Evolutionary conservation across 495 filamentous ascomycete genomes (phyloP).

Genomic region (Hypoxylon rickii): DNA sequence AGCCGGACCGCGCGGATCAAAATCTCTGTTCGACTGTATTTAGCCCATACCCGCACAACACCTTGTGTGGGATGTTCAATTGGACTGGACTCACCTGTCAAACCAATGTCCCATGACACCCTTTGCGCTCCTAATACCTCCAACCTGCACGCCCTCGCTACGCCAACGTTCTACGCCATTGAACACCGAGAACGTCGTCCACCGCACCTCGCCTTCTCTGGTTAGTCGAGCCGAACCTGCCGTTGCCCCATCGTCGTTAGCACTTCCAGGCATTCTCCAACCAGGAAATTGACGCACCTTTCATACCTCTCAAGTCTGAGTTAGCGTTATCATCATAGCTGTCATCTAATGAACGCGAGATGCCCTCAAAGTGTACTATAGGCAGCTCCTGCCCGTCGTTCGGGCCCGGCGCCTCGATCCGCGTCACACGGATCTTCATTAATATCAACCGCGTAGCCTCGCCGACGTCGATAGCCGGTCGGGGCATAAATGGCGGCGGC

Average conservation of each 20-base stretch:
- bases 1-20: slow-evolving; percentile 61
- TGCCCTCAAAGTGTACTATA: slow-evolving; percentile 62
- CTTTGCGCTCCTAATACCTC: slow-evolving; percentile 58
- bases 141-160: slow-evolving; percentile 69
- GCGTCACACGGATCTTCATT: slow-evolving; percentile 60
- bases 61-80: no score
- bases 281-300: slow-evolving; percentile 39
- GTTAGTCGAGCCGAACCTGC: slow-evolving; percentile 61
- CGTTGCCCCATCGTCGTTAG: slow-evolving; percentile 19
- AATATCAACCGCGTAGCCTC: slow-evolving; percentile 67
- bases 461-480: slow-evolving; percentile 54
- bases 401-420: slow-evolving; percentile 54
- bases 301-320: slow-evolving; percentile 52
- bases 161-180: slow-evolving; percentile 65
- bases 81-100: slow-evolving; percentile 54
- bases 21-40: slow-evolving; percentile 48
- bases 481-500: slow-evolving; percentile 45
- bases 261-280: slow-evolving; percentile 3
- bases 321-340: slow-evolving; percentile 65
- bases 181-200: slow-evolving; percentile 67
- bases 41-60: not conserved
- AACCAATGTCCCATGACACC: slow-evolving; percentile 71
- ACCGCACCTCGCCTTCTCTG: slow-evolving; percentile 65
- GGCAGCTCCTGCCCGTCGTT: slow-evolving; percentile 58
- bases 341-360: slow-evolving; percentile 57